Evolutionary conservation across 345 rosid species (phyloP).

Genomic region (Reutealis trisperma): DNA sequence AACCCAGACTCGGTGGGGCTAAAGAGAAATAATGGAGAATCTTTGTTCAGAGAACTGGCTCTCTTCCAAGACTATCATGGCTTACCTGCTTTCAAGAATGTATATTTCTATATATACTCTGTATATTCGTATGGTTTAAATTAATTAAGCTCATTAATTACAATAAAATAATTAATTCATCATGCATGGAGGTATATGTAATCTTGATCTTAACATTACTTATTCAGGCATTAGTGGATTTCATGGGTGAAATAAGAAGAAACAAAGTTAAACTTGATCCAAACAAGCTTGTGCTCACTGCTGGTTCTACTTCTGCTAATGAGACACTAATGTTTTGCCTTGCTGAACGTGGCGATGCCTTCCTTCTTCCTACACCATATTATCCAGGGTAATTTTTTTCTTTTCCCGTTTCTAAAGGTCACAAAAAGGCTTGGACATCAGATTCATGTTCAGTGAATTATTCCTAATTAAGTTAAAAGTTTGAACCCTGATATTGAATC

Average conservation of each 20-base stretch:
- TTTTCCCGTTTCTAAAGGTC: background rate
- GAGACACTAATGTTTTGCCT: constrained; percentile 38
- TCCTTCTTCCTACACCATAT: constrained; percentile 37
- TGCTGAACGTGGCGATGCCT: constrained; percentile 34
- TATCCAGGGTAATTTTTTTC: constrained; percentile 32
- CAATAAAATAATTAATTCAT: background rate
- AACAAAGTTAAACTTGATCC: constrained; percentile 32
- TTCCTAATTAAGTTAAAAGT: no score
- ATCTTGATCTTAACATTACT: background rate
- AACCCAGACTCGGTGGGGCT: constrained; percentile 15
- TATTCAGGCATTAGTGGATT: constrained; percentile 24
- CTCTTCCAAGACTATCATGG: constrained; percentile 42
- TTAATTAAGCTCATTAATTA: background rate
- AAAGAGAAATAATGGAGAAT: constrained; percentile 21
- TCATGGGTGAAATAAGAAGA: constrained; percentile 31
- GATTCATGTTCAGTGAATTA: no score
- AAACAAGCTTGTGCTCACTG: constrained; percentile 35
- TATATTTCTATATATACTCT: background rate
- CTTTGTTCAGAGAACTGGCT: constrained; percentile 29
- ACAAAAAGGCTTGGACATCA: no score
- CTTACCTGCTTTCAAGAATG: constrained; percentile 33
- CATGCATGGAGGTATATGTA: background rate
- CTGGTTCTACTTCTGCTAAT: constrained; percentile 40
- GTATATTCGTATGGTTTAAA: background rate
- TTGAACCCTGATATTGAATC: no score